Percentiles rank a stretch among this genome's conserved stretches.
Conservation (phyloP, 2,329 filamentous ascomycete species). For the Cladosporium velox region DNA sequence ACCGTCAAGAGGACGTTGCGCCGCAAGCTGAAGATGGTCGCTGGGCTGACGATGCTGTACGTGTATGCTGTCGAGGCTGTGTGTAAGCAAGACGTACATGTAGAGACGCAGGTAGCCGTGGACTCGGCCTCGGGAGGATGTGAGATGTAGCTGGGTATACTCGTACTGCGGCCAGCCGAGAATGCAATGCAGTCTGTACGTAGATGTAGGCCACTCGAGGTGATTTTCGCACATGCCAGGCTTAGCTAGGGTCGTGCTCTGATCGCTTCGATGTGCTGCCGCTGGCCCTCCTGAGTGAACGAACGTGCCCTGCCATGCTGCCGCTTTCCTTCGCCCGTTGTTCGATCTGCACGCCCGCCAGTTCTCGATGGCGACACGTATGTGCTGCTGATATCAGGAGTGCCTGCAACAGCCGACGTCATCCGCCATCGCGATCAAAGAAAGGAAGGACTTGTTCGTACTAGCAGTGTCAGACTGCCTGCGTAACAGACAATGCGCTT, state of each 20-base stretch:
- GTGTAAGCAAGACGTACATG: not conserved
- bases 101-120: slow-evolving; percentile 8
- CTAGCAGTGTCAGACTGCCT: not conserved
- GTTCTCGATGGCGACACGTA: slow-evolving; percentile 3
- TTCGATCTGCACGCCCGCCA: not conserved
- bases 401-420: not conserved
- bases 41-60: slow-evolving; percentile 4
- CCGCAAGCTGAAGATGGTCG: slow-evolving; percentile 13
- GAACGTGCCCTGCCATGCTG: not conserved
- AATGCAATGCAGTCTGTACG: no score
- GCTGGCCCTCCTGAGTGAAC: not conserved
- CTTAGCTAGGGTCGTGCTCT: not conserved
- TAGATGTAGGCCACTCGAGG: not conserved
- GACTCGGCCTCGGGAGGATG: not conserved
- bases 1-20: not conserved
- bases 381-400: not conserved
- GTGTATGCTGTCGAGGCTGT: not conserved
- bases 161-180: slow-evolving; percentile 5
- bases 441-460: not conserved
- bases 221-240: not conserved
- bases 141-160: not conserved
- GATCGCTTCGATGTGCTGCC: not conserved
- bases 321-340: not conserved
- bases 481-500: not conserved
- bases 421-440: slow-evolving; percentile 5